phyloP scores from a whole-genome alignment of 306 rosid species.

The Cyamopsis tetragonoloba region DNA sequence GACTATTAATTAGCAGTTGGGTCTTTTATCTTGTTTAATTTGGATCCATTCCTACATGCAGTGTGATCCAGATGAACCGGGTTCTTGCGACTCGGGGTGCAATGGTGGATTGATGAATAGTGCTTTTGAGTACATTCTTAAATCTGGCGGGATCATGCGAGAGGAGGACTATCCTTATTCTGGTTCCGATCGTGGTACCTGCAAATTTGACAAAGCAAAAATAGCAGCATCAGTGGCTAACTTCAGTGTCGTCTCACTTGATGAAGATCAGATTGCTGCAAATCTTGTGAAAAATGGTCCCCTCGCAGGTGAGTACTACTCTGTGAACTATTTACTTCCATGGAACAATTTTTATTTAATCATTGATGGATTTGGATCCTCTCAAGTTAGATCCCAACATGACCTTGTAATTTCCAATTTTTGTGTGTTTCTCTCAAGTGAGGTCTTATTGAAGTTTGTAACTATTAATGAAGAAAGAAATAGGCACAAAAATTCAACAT shows the following conservation, averaged over 20 bases:
- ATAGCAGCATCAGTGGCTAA: conserved; percentile 85
- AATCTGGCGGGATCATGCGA: conserved; percentile 86
- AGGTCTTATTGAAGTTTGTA: too few relatives aligned
- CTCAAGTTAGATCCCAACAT: too few relatives aligned
- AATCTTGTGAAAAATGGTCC: conserved; percentile 93
- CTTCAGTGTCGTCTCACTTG: conserved; percentile 81
- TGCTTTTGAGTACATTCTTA: conserved; percentile 87
- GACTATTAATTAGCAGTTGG: neutral
- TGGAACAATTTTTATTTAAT: neutral
- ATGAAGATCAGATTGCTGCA: conserved; percentile 90
- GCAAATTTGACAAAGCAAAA: conserved; percentile 78
- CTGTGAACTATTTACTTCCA: neutral
- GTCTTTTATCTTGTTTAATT: neutral
- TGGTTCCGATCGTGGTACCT: conserved; percentile 58
- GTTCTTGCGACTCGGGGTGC: conserved; percentile 94
- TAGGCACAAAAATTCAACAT: too few relatives aligned
- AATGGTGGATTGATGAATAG: conserved; percentile 96
- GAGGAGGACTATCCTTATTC: conserved; percentile 91
- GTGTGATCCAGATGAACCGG: conserved; percentile 87
- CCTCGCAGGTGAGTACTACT: conserved; percentile 60
- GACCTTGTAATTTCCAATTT: too few relatives aligned
- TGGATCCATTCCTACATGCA: conserved; percentile 28
- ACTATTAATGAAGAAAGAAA: too few relatives aligned
- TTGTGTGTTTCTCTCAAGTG: too few relatives aligned
- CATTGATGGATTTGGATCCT: too few relatives aligned